phyloP scores from a whole-genome alignment of 2,329 filamentous ascomycete genomes.

The Diaporthe citriasiana region DNA sequence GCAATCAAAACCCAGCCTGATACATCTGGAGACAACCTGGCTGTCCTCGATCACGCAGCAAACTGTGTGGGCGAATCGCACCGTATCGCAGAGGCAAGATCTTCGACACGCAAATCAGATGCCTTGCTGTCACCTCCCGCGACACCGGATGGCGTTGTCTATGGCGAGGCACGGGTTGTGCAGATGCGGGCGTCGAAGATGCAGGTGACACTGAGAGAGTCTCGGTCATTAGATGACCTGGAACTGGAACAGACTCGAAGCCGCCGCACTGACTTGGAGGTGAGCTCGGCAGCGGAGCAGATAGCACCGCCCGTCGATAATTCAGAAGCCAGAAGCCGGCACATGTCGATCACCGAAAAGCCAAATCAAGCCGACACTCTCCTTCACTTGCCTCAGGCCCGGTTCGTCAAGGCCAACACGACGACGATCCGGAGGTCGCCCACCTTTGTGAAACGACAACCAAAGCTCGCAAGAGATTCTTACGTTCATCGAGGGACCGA shows the following conservation, averaged over 20 bases:
- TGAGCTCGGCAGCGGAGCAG: not conserved
- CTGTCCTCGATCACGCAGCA: slow-evolving; percentile 44
- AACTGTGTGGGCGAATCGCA: slow-evolving; percentile 55
- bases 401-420: slow-evolving; percentile 49
- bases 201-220: slow-evolving; percentile 48
- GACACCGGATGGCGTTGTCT: slow-evolving; percentile 55
- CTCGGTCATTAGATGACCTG: slow-evolving; percentile 54
- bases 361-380: slow-evolving; percentile 35
- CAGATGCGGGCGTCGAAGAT: slow-evolving; percentile 52
- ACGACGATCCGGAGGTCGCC: slow-evolving; percentile 50
- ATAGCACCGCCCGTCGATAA: slow-evolving; percentile 23
- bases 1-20: not conserved
- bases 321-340: slow-evolving; percentile 37
- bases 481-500: slow-evolving; percentile 60
- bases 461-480: slow-evolving; percentile 43
- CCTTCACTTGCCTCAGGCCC: slow-evolving; percentile 46
- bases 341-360: slow-evolving; percentile 38
- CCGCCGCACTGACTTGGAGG: slow-evolving; percentile 1
- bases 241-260: slow-evolving; percentile 22
- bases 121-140: slow-evolving; percentile 49
- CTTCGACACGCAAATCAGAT: slow-evolving; percentile 50
- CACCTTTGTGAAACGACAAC: slow-evolving; percentile 1
- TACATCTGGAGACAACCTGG: not conserved
- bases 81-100: slow-evolving; percentile 18
- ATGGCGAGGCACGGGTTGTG: slow-evolving; percentile 57